A percentile compares a stretch with the other conserved stretches of the same genome.
Evolutionary conservation across 2,329 filamentous ascomycete genomes (phyloP).

Genomic region (Penicillium sp.): DNA sequence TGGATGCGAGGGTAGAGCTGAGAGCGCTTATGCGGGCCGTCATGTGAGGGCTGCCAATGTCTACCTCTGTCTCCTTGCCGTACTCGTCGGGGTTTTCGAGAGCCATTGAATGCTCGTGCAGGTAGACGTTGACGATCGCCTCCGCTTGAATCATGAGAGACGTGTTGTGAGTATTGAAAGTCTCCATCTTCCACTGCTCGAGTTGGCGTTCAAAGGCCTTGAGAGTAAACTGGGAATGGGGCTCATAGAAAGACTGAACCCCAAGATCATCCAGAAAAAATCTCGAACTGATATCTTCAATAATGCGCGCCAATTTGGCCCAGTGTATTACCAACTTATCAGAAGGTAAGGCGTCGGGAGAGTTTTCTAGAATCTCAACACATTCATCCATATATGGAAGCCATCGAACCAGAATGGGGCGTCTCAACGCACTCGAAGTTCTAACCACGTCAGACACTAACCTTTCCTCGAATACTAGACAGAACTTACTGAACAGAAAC

Average conservation of each 20-base stretch:
- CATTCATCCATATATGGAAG: conserved; percentile 68
- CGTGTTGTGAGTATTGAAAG: conserved; percentile 59
- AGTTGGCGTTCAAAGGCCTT: conserved; percentile 69
- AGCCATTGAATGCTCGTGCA: conserved; percentile 77
- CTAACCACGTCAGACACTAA: conserved; percentile 38
- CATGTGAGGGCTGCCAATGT: conserved; percentile 46
- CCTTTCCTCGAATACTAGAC: not conserved
- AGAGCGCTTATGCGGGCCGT: conserved; percentile 70
- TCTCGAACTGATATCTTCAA: conserved; percentile 70
- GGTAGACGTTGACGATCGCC: conserved; percentile 70
- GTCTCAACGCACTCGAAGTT: conserved; percentile 62
- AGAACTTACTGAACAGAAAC: conserved; percentile 58
- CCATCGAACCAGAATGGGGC: conserved; percentile 64
- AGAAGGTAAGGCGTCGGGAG: conserved; percentile 61
- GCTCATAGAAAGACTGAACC: conserved; percentile 61
- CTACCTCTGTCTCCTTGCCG: conserved; percentile 25
- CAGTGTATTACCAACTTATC: conserved; percentile 63
- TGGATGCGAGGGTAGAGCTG: conserved; percentile 68
- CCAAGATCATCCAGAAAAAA: conserved; percentile 70
- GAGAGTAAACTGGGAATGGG: conserved; percentile 67
- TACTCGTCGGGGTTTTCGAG: conserved; percentile 62
- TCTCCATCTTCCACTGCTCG: conserved; percentile 61
- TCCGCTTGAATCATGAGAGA: conserved; percentile 69
- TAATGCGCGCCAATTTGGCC: conserved; percentile 64
- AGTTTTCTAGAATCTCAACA: conserved; percentile 60